Evolutionary conservation across 345 rosid species (phyloP).

Genomic region (Corchorus capsularis): DNA sequence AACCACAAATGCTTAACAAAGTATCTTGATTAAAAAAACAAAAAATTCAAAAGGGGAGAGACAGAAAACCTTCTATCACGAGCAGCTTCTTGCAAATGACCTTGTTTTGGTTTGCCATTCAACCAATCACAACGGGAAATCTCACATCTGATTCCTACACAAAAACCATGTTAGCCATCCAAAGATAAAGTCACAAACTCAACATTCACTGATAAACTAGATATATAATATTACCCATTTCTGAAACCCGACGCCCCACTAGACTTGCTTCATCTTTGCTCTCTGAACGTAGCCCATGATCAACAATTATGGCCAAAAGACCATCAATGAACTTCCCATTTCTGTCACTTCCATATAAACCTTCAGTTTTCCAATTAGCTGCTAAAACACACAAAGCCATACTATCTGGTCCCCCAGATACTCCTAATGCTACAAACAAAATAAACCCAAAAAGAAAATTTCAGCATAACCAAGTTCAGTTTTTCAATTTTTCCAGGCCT

Average conservation of each 20-base stretch:
- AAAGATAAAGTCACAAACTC: slow-evolving; percentile 11
- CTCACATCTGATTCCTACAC: slow-evolving; percentile 90
- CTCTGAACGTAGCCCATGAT: slow-evolving; percentile 81
- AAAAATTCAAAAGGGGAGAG: neutral
- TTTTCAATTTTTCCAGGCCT: slow-evolving; percentile 5
- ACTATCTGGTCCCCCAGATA: slow-evolving; percentile 96
- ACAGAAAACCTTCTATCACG: slow-evolving; percentile 71
- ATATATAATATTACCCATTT: slow-evolving; percentile 57
- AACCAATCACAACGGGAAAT: slow-evolving; percentile 75
- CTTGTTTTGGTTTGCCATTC: slow-evolving; percentile 76
- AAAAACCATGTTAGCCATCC: slow-evolving; percentile 35
- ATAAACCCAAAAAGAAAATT: neutral
- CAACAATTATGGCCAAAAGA: slow-evolving; percentile 79
- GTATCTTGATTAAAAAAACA: no score
- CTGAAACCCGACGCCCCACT: slow-evolving; percentile 63
- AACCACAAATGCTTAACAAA: neutral
- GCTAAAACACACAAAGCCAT: slow-evolving; percentile 84
- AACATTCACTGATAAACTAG: neutral
- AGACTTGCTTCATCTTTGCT: slow-evolving; percentile 72
- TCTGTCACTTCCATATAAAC: slow-evolving; percentile 31
- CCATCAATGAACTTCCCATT: slow-evolving; percentile 64
- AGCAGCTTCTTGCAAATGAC: slow-evolving; percentile 91
- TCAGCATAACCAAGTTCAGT: neutral
- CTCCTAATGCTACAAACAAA: slow-evolving; percentile 63
- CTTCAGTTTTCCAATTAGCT: slow-evolving; percentile 76